phyloP scores from a whole-genome alignment of 139 green algal genomes.

The Chlamydomonas incerta region DNA sequence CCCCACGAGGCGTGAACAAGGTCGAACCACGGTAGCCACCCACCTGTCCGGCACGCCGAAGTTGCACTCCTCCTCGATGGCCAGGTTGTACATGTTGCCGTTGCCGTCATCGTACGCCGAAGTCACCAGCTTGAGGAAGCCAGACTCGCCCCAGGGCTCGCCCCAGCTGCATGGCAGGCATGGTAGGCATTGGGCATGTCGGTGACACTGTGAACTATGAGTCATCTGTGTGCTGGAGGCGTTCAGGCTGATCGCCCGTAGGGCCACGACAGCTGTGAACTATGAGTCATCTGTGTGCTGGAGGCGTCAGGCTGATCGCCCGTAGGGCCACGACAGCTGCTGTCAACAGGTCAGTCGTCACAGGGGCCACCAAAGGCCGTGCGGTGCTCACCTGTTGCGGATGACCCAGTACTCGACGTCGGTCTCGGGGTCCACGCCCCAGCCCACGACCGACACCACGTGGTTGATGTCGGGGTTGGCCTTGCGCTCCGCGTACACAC shows the following conservation, averaged over 20 bases:
- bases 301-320: no score
- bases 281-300: no score
- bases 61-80: conserved; percentile 78
- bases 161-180: conserved; percentile 69
- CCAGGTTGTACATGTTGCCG: conserved; percentile 79
- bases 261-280: no score
- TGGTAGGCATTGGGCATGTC: no score
- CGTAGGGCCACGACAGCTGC: no score
- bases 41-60: conserved; percentile 74
- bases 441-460: conserved; percentile 89
- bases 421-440: conserved; percentile 75
- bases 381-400: conserved; percentile 15
- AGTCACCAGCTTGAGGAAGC: conserved; percentile 86
- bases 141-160: conserved; percentile 82
- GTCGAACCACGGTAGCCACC: no score
- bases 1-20: no score
- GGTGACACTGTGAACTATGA: no score
- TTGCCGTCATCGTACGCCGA: conserved; percentile 60
- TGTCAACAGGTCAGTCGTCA: no score
- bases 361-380: no score
- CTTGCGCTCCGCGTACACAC: conserved; percentile 61
- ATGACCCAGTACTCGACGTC: conserved; percentile 83
- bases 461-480: conserved; percentile 77
- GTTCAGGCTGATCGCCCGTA: no score
- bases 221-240: no score